These are phyloP conservation scores for Diospyros kaki DNA, from an alignment of 148 eudicot species.

Conservation along the genomic window DNA sequence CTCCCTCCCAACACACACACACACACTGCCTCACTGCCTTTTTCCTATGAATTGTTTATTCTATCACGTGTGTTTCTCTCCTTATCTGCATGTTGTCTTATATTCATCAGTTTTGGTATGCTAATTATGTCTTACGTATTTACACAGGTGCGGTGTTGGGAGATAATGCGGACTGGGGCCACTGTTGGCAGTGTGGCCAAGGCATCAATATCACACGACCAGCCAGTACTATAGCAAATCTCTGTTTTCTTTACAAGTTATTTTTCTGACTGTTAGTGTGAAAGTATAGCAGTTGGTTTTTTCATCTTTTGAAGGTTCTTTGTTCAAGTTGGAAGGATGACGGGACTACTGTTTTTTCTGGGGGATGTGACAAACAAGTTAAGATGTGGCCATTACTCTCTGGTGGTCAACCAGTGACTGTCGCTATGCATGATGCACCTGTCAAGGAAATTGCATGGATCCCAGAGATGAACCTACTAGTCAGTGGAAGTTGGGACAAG, in stretches of 20 bases:
- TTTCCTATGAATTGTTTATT: too few relatives aligned
- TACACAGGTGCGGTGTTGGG: slow-evolving; percentile 87
- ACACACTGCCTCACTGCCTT: too few relatives aligned
- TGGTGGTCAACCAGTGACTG: slow-evolving; percentile 75
- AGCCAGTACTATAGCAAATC: slow-evolving; percentile 49
- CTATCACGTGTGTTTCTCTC: too few relatives aligned
- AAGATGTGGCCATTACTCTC: slow-evolving; percentile 91
- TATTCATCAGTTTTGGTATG: neutral
- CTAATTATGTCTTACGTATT: neutral
- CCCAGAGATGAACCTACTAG: slow-evolving; percentile 81
- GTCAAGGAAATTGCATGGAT: slow-evolving; percentile 92
- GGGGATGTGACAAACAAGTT: slow-evolving; percentile 95
- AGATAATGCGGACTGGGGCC: slow-evolving; percentile 59
- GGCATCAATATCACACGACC: slow-evolving; percentile 81
- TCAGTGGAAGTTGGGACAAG: slow-evolving; percentile 94
- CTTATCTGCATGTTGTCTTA: neutral
- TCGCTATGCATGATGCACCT: slow-evolving; percentile 94
- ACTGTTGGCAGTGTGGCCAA: slow-evolving; percentile 51
- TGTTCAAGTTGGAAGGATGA: slow-evolving; percentile 99
- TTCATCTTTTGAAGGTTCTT: slow-evolving; percentile 45
- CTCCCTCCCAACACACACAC: too few relatives aligned
- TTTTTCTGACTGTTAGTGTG: neutral
- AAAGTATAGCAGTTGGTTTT: neutral
- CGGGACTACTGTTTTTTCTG: slow-evolving; percentile 89
- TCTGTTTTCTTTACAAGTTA: neutral